Conservation (phyloP, 805 yeast species). For the Lipomyces oligophaga region DNA sequence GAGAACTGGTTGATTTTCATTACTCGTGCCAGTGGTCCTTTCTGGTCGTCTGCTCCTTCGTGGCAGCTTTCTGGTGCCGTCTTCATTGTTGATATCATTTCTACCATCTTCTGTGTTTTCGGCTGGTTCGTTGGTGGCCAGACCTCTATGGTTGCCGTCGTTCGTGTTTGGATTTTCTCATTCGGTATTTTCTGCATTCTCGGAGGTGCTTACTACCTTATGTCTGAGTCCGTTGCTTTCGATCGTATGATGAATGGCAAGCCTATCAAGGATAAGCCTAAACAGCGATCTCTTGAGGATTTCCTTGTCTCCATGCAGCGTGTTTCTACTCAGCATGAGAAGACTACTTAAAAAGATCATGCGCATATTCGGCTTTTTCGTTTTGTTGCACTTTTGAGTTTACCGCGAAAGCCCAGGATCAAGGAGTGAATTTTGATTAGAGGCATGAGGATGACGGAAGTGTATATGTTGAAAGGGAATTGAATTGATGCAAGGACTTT, state of each 20-base stretch:
- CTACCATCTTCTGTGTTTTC: conserved; percentile 87
- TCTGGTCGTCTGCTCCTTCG: conserved; percentile 95
- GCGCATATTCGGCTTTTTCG: no score
- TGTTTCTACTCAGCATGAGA: conserved; percentile 62
- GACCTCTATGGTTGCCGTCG: conserved; percentile 93
- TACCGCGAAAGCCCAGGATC: no score
- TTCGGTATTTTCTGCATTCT: conserved; percentile 94
- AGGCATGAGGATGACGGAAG: no score
- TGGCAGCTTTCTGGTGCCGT: conserved; percentile 97
- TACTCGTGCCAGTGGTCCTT: conserved; percentile 96
- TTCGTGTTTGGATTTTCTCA: conserved; percentile 92
- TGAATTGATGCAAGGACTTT: no score
- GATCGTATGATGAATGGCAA: conserved; percentile 58
- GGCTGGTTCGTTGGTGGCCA: conserved; percentile 99
- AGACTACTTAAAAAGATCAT: conserved; percentile 42
- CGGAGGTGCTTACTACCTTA: conserved; percentile 94
- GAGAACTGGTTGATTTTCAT: conserved; percentile 97
- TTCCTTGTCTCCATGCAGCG: conserved; percentile 60
- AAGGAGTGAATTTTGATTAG: no score
- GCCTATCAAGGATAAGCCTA: conserved; percentile 40
- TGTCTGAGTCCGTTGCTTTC: conserved; percentile 56
- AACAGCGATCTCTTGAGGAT: conserved; percentile 54
- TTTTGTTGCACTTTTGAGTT: no score
- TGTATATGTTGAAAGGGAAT: no score
- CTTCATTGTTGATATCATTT: conserved; percentile 80